Evolutionary conservation across 2,329 filamentous ascomycete genomes (phyloP), one percentile per base, ranked within the genome.

Genomic region (Onygena corvina): DNA sequence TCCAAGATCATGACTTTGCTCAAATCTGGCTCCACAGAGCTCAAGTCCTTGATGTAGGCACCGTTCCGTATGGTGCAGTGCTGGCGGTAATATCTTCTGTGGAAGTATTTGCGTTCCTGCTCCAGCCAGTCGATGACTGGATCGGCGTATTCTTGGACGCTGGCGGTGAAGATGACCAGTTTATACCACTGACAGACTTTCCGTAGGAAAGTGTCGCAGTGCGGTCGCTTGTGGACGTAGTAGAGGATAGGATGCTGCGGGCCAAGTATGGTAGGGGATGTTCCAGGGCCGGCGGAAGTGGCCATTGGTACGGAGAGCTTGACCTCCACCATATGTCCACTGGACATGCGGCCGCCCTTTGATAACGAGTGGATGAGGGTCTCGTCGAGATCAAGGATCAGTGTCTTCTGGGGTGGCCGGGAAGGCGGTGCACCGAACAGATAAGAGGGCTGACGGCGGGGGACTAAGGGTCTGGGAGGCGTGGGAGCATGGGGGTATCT

Each of bases 1-100:
- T 98, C 92, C 67, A 98, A 74, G 64, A 98, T 98, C 84, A 96
- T 94, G 53, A 98, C 92, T 69, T 88, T 93, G 70, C 89, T 95
- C 61, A 98, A 72, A 65, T 98, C 92, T 14, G 92, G 89, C 73
- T 98, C 92, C 35, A 98, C 88, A 50, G 87, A 86, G 64, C 87
- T 92, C 50, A 98, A 73, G 68, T 98, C 92, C 67, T 98, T 98
- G 73, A 98, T 96, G 63, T 95, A 98, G 27, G 90, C 89, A 46
- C 90, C 90, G 59, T 95, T 92, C 48, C 92, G 79, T 63, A 87
- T 88, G 18, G 92, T 96, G 72, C 92, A 98, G 67, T 98, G 90
- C 65, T 98, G 92, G 49, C 92, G 80, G 68, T 98, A 98, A 70
- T 92, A 96, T 57, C 92, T 76, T 34, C 83, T 86, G 30, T 85